Percentiles rank a stretch among this genome's conserved stretches.
phyloP scores from a whole-genome alignment of 1,139 yeast species.

The Hyphopichia fennica region DNA sequence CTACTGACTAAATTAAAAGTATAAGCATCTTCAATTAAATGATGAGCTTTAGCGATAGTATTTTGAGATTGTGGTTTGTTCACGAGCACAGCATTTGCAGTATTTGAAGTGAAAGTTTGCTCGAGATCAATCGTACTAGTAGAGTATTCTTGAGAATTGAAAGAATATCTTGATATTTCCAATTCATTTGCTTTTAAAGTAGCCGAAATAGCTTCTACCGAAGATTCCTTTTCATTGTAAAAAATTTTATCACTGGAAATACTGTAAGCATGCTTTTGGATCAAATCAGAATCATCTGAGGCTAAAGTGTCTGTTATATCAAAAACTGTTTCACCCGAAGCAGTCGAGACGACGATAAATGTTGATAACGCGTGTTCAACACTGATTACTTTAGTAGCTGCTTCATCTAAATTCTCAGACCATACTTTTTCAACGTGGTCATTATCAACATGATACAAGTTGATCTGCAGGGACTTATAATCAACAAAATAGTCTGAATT shows the following conservation, averaged over 20 bases:
- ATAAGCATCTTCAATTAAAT: slow-evolving; percentile 30
- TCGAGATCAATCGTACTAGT: not conserved
- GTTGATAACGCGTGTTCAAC: slow-evolving; percentile 3
- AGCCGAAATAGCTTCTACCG: slow-evolving; percentile 5
- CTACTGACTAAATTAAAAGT: slow-evolving; percentile 22
- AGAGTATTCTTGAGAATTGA: not conserved
- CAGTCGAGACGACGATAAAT: slow-evolving; percentile 11
- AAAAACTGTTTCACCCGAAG: slow-evolving; percentile 17
- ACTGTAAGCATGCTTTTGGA: slow-evolving; percentile 1
- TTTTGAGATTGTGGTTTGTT: slow-evolving; percentile 33
- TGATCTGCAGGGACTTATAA: not conserved
- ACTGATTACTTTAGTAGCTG: not conserved
- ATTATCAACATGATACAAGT: not conserved
- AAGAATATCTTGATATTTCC: not conserved
- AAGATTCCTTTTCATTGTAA: not conserved
- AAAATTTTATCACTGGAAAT: not conserved
- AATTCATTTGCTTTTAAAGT: not conserved
- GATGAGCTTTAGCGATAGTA: slow-evolving; percentile 28
- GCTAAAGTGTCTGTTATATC: slow-evolving; percentile 31
- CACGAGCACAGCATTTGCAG: slow-evolving; percentile 12
- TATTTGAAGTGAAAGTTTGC: not conserved
- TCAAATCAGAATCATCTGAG: slow-evolving; percentile 15
- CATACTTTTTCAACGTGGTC: slow-evolving; percentile 1
- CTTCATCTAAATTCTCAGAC: not conserved
- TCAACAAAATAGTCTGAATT: slow-evolving; percentile 10